phyloP scores from a whole-genome alignment of 1,284 basidiomycete genomes.

The Ceratobasidium sp. region DNA sequence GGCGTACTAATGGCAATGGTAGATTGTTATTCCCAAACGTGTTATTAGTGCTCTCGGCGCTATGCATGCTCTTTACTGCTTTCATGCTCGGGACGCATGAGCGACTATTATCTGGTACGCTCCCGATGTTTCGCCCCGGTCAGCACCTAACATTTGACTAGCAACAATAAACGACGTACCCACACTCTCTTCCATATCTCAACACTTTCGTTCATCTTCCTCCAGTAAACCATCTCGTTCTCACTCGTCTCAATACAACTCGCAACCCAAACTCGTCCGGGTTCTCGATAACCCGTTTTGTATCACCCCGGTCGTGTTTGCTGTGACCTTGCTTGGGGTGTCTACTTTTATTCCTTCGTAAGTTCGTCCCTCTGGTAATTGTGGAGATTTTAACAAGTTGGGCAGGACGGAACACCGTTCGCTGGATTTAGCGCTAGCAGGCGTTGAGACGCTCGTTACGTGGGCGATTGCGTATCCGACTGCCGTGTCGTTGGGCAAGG shows the following conservation, averaged over 20 bases:
- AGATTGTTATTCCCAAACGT: slow-evolving; percentile 28
- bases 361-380: slow-evolving; percentile 45
- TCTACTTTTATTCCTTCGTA: slow-evolving; percentile 56
- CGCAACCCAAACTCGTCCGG: slow-evolving; percentile 50
- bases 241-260: slow-evolving; percentile 45
- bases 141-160: not conserved
- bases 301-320: slow-evolving; percentile 56
- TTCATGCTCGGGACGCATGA: slow-evolving; percentile 20
- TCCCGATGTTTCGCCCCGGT: not conserved
- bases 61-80: slow-evolving; percentile 27
- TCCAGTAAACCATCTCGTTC: slow-evolving; percentile 50
- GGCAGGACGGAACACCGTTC: slow-evolving; percentile 64
- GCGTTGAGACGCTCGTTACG: slow-evolving; percentile 74
- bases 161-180: slow-evolving; percentile 59
- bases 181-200: slow-evolving; percentile 51
- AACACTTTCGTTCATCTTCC: slow-evolving; percentile 53
- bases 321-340: slow-evolving; percentile 52
- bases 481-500: slow-evolving; percentile 76
- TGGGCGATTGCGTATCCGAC: slow-evolving; percentile 83
- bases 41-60: slow-evolving; percentile 7
- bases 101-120: slow-evolving; percentile 25
- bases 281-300: slow-evolving; percentile 61
- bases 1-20: too few species aligned
- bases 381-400: slow-evolving; percentile 4
- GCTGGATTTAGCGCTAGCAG: slow-evolving; percentile 77